Base-by-base conservation (phyloP, 163 green algal species). In the Coccomyxa subellipsoidea region DNA sequence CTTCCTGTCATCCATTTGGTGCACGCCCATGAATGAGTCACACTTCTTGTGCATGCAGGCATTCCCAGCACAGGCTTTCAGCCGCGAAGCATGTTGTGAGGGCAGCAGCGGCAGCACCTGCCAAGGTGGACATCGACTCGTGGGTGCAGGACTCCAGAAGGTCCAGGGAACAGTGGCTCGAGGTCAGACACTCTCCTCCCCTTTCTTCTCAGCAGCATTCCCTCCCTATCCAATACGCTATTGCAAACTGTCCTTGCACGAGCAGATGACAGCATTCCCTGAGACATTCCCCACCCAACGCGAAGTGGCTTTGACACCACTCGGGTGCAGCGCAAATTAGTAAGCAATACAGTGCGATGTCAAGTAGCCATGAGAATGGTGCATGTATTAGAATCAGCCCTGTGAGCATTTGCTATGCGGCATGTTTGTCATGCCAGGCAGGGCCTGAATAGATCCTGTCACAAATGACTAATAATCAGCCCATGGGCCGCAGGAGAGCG, bases 401-500 rank as follows among this genome's bases (percentile, higher is more conserved):
- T n/a, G n/a, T n/a, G n/a, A n/a, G n/a, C n/a, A n/a, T n/a, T n/a
- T n/a, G n/a, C n/a, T n/a, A n/a, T n/a, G n/a, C n/a, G 18, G 47
- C 47, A 66, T 66, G 12, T 73, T 23, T 4, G 18, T 73, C 8
- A 12, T 92, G 66, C n/a, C n/a, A n/a, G n/a, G n/a, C n/a, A n/a
- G n/a, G n/a, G n/a, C n/a, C n/a, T n/a, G n/a, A n/a, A n/a, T n/a
- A n/a, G n/a, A n/a, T n/a, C n/a, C n/a, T n/a, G n/a, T n/a, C n/a
- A n/a, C n/a, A n/a, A n/a, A n/a, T n/a, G n/a, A n/a, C n/a, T n/a
- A n/a, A n/a, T n/a, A n/a, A n/a, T n/a, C n/a, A n/a, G n/a, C n/a
- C n/a, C n/a, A n/a, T n/a, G n/a, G n/a, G n/a, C n/a, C n/a, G n/a
- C 87, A 92, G 82, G 85, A 84, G 8, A 87, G 92, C 76, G 86